phyloP scores from a whole-genome alignment of 345 rosid genomes.

The Euclidium syriacum region DNA sequence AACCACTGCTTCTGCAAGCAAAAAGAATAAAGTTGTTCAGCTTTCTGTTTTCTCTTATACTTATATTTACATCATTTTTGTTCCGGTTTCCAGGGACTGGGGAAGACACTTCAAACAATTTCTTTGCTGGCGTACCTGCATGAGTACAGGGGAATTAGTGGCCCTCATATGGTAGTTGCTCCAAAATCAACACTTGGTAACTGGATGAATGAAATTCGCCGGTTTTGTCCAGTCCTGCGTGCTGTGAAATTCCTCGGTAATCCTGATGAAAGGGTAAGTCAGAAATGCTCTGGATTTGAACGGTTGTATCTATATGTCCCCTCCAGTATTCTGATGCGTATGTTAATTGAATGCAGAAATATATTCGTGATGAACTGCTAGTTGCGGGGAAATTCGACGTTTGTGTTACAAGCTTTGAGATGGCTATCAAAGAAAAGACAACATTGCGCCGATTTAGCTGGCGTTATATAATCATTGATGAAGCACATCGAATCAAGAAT shows the following conservation, averaged over 20 bases:
- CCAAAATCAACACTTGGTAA: constrained; percentile 99
- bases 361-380: constrained; percentile 77
- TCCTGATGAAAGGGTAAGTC: constrained; percentile 59
- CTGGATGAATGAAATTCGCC: constrained; percentile 98
- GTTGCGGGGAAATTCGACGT: constrained; percentile 92
- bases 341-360: constrained; percentile 41
- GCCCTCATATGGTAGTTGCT: constrained; percentile 99
- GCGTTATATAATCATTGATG: constrained; percentile 94
- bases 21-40: no score
- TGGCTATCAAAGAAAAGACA: constrained; percentile 93
- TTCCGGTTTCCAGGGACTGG: constrained; percentile 73
- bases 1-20: neutral
- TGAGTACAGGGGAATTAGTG: constrained; percentile 90
- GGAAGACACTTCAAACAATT: constrained; percentile 96
- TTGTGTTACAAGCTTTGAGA: constrained; percentile 93
- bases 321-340: neutral
- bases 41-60: neutral
- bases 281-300: neutral
- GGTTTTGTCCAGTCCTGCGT: constrained; percentile 87
- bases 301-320: neutral
- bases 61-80: neutral
- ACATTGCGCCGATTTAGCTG: constrained; percentile 82
- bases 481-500: constrained; percentile 95
- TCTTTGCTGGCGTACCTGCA: constrained; percentile 91
- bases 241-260: constrained; percentile 96